Evolutionary conservation across 164 flowering plant species (phyloP).

Genomic region (Tinospora cordifolia): DNA sequence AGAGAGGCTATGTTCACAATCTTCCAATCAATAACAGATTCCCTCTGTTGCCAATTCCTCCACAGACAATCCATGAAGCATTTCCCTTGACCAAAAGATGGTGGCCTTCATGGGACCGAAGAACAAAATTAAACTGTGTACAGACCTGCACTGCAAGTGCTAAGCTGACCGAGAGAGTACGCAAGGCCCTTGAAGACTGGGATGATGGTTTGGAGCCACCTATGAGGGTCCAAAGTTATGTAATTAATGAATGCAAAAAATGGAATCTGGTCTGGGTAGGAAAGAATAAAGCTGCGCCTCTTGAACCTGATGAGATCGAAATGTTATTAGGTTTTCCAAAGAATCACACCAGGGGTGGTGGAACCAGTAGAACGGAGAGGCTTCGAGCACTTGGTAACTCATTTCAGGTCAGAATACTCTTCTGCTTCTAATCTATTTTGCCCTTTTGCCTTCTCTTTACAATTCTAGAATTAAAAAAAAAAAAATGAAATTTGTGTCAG

Average conservation of each 20-base stretch:
- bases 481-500: conserved; percentile 24
- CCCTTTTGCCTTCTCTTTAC: background rate
- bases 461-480: background rate
- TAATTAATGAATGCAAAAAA: conserved; percentile 59
- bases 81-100: conserved; percentile 64
- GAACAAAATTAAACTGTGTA: conserved; percentile 75
- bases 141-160: conserved; percentile 73
- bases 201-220: conserved; percentile 51
- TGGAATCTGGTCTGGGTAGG: conserved; percentile 99
- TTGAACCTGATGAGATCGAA: conserved; percentile 84
- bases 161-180: conserved; percentile 58
- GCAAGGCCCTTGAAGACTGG: conserved; percentile 45
- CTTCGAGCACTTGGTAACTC: conserved; percentile 79
- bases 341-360: conserved; percentile 90
- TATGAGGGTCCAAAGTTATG: conserved; percentile 40
- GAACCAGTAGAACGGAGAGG: conserved; percentile 78
- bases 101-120: conserved; percentile 92
- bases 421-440: background rate
- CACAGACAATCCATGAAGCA: conserved; percentile 66
- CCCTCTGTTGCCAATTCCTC: conserved; percentile 65
- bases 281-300: conserved; percentile 72
- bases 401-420: conserved; percentile 48
- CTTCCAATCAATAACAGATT: conserved; percentile 64
- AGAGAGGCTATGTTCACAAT: conserved; percentile 87
- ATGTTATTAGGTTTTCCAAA: conserved; percentile 74